A percentile compares a stretch with the other conserved stretches of the same genome.
phyloP scores from a whole-genome alignment of 768 basidiomycete genomes.

The Imleria badia region DNA sequence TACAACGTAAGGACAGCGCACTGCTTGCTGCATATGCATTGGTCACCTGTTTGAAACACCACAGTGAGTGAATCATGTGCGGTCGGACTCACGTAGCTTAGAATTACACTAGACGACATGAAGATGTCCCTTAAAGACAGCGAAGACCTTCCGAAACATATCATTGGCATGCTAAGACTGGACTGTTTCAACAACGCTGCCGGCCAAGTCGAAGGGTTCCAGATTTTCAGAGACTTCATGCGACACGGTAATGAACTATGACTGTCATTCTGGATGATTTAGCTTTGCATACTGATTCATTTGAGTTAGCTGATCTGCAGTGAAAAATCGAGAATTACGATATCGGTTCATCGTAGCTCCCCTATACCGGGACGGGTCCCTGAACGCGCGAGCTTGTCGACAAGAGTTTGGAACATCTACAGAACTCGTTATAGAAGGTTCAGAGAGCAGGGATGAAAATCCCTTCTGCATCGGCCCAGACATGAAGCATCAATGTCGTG shows the following conservation, averaged over 20 bases:
- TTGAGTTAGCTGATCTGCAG: conserved; percentile 11
- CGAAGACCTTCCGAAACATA: conserved; percentile 11
- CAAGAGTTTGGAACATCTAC: no score
- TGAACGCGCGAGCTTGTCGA: no score
- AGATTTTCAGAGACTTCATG: conserved; percentile 24
- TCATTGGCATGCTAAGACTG: conserved; percentile 23
- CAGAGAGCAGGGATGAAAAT: no score
- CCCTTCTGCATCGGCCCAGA: no score
- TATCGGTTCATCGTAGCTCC: no score
- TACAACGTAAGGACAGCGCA: conserved; percentile 14
- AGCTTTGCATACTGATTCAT: neutral
- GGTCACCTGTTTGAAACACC: conserved; percentile 12
- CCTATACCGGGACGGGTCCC: no score
- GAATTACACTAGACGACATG: conserved; percentile 12
- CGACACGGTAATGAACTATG: conserved; percentile 11
- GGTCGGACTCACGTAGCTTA: neutral
- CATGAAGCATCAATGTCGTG: no score
- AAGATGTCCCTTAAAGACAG: conserved; percentile 5
- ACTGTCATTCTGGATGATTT: neutral
- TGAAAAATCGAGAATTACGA: conserved; percentile 11
- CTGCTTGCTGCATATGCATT: conserved; percentile 25
- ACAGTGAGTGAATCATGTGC: conserved; percentile 7
- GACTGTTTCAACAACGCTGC: conserved; percentile 28
- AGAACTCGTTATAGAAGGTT: no score
- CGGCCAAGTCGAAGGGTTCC: conserved; percentile 24